A percentile compares a stretch with the other conserved stretches of the same genome.
phyloP scores from a whole-genome alignment of 768 basidiomycete species.

The Udeniomyces megalosporus region DNA sequence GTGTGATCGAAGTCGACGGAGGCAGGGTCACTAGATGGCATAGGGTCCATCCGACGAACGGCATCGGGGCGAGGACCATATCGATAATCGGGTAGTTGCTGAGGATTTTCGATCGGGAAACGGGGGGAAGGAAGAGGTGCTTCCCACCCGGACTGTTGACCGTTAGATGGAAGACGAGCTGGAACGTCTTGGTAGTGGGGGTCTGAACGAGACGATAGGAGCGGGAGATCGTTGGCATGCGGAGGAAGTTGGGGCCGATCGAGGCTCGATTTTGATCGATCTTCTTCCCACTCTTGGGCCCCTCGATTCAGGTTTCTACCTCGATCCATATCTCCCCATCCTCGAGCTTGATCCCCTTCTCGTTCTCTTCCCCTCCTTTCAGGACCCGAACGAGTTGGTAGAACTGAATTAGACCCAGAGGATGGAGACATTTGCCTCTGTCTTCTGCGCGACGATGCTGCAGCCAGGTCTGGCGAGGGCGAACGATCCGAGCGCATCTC shows the following conservation, averaged over 20 bases:
- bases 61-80: not conserved
- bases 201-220: no score
- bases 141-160: no score
- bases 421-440: not conserved
- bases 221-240: no score
- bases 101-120: not conserved
- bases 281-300: no score
- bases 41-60: not conserved
- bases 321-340: no score
- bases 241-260: no score
- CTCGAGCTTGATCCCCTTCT: no score
- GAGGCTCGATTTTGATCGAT: no score
- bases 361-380: no score
- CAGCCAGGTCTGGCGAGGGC: not conserved
- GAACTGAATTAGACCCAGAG: not conserved
- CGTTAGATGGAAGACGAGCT: no score
- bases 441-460: not conserved
- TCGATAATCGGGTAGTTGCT: not conserved
- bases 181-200: no score
- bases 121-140: not conserved
- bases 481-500: not conserved
- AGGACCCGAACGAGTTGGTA: not conserved
- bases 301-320: no score
- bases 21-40: not conserved
- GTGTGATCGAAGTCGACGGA: not conserved